Percentiles rank a stretch among this genome's conserved stretches.
Evolutionary conservation across 352 stramenopile species (phyloP).

Genomic region (Halophytophthora polymorphica): DNA sequence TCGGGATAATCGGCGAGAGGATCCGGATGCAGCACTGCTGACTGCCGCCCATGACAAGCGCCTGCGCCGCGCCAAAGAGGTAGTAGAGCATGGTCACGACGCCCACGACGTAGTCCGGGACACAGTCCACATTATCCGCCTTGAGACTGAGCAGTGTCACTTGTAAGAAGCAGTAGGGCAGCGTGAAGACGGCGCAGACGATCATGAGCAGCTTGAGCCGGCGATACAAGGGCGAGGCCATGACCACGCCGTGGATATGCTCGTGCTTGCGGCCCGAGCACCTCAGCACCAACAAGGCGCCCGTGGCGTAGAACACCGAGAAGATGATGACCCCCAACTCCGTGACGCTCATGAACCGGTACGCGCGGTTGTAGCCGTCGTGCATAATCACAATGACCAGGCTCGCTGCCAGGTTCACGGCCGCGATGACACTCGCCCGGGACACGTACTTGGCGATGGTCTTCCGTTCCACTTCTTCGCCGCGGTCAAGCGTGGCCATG

Average conservation of each 20-base stretch:
- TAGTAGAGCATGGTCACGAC: constrained; percentile 64
- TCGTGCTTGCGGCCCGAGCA: constrained; percentile 60
- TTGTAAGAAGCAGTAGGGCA: constrained; percentile 63
- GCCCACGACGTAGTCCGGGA: constrained; percentile 57
- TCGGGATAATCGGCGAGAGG: constrained; percentile 48
- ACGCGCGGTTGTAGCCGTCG: constrained; percentile 49
- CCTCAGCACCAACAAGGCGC: constrained; percentile 36
- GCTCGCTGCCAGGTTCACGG: constrained; percentile 28
- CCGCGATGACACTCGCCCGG: constrained; percentile 28
- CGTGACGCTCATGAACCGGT: constrained; percentile 54
- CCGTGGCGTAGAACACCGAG: constrained; percentile 42
- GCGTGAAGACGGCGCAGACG: constrained; percentile 57
- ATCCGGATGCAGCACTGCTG: constrained; percentile 60
- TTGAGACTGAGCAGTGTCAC: constrained; percentile 40
- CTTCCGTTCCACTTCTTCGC: constrained; percentile 38
- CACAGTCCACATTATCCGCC: constrained; percentile 32
- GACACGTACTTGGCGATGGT: constrained; percentile 50
- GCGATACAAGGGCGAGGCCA: constrained; percentile 63
- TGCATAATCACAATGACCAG: constrained; percentile 42
- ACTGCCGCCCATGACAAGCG: constrained; percentile 64
- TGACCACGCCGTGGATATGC: constrained; percentile 63
- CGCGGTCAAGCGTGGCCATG: constrained; percentile 54
- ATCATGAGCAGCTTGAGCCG: constrained; percentile 69
- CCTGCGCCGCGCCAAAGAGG: constrained; percentile 56
- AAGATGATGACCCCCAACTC: constrained; percentile 44